Evolutionary conservation across 768 basidiomycete species (phyloP).

Genomic region (Trametes villosa): DNA sequence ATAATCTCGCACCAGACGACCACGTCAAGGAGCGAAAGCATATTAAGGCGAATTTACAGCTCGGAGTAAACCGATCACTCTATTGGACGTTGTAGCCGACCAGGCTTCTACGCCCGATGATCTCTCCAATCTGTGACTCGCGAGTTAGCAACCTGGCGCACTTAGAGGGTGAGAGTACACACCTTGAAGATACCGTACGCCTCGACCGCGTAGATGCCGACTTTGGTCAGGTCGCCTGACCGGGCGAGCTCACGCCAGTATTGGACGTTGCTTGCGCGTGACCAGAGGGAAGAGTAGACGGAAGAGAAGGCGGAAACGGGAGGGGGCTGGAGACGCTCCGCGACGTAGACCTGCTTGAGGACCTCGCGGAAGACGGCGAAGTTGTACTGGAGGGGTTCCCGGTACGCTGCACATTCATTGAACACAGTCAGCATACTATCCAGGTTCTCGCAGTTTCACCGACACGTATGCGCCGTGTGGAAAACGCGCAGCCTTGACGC

Average conservation of each 20-base stretch:
- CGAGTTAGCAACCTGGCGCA: not conserved
- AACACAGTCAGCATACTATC: not conserved
- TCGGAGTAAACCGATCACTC: not conserved
- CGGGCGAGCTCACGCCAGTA: slow-evolving; percentile 65
- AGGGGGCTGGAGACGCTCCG: slow-evolving; percentile 67
- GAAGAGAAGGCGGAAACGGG: slow-evolving; percentile 54
- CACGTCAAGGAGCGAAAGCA: slow-evolving; percentile 3
- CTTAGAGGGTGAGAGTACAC: slow-evolving; percentile 27
- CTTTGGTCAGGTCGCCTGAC: slow-evolving; percentile 68
- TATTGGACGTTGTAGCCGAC: slow-evolving; percentile 73
- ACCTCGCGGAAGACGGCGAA: slow-evolving; percentile 76
- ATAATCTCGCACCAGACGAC: not conserved
- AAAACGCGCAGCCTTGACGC: too few species aligned
- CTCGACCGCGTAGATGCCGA: slow-evolving; percentile 80
- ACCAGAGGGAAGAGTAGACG: slow-evolving; percentile 69
- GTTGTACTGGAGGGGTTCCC: slow-evolving; percentile 80
- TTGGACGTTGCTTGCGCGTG: slow-evolving; percentile 55
- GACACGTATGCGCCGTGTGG: too few species aligned
- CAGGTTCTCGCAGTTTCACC: too few species aligned
- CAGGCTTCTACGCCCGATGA: slow-evolving; percentile 77
- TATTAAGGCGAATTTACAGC: slow-evolving; percentile 14
- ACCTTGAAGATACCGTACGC: slow-evolving; percentile 92
- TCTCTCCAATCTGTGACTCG: slow-evolving; percentile 76
- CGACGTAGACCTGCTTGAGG: slow-evolving; percentile 56
- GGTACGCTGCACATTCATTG: slow-evolving; percentile 57